Conservation (phyloP, 768 basidiomycete species). For the Trametes maxima region DNA sequence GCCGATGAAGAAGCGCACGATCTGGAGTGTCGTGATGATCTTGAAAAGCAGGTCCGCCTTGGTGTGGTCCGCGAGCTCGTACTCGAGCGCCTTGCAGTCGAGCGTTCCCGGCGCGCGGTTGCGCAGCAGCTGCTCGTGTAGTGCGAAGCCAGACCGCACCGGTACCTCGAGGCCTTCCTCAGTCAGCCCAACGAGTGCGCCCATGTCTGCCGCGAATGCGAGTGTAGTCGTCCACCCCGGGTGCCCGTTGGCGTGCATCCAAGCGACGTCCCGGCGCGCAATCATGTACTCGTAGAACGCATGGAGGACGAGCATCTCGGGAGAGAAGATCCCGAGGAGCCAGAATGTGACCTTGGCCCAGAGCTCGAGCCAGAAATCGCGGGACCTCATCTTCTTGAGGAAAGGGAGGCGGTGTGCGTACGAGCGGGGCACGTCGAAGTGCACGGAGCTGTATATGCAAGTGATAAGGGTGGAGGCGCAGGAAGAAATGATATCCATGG, state of each 20-base stretch:
- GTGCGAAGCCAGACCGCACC: slow-evolving; percentile 17
- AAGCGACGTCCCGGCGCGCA: slow-evolving; percentile 21
- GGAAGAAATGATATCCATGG: slow-evolving; percentile 20
- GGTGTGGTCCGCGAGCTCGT: slow-evolving; percentile 20
- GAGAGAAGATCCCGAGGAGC: slow-evolving; percentile 21
- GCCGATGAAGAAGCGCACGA: slow-evolving; percentile 16
- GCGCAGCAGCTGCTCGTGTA: slow-evolving; percentile 17
- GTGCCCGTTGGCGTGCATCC: slow-evolving; percentile 23
- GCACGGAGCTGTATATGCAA: slow-evolving; percentile 23
- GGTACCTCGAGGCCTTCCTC: not conserved
- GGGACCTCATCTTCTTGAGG: slow-evolving; percentile 8
- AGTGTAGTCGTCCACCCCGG: slow-evolving; percentile 14
- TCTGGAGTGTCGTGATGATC: slow-evolving; percentile 19
- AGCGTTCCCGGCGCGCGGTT: slow-evolving; percentile 7
- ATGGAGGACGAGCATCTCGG: slow-evolving; percentile 25
- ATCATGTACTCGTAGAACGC: slow-evolving; percentile 22
- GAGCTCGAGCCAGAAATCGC: slow-evolving; percentile 23
- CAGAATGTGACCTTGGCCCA: slow-evolving; percentile 23
- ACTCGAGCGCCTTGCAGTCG: slow-evolving; percentile 19
- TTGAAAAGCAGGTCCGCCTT: slow-evolving; percentile 24
- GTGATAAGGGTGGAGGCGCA: slow-evolving; percentile 20
- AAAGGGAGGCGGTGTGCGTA: slow-evolving; percentile 15
- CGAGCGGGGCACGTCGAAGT: slow-evolving; percentile 22
- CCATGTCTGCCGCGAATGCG: slow-evolving; percentile 23
- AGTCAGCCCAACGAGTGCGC: slow-evolving; percentile 6